Base-by-base conservation (phyloP, 2,329 filamentous ascomycete species). In the Cladosporium halotolerans region DNA sequence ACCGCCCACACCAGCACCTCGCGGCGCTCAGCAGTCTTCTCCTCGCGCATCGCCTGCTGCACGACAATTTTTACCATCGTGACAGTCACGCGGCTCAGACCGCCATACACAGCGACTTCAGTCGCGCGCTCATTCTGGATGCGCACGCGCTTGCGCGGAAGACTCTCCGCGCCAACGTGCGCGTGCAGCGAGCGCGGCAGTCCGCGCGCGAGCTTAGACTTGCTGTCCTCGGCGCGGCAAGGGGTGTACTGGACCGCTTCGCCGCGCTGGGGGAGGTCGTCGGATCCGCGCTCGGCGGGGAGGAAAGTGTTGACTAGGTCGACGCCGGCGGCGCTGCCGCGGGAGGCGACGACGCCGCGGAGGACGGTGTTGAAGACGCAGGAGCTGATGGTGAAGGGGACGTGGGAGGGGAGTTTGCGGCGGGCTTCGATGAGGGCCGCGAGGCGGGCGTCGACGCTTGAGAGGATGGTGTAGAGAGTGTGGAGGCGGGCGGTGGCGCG, bases 361-460 rank as follows among this genome's bases (percentile, higher is more conserved):
- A 86, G 75, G 6, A 82, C 56, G 14, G 63, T 60, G 56, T 81
- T 77, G 70, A 83, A 82, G 9, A 13, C 7, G 9, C n/a, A 16
- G 2, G 32, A 9, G 33, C 16, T 18, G 4, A 43, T 31, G 4
- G 32, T 16, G 40, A 44, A 51, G 3, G 6, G 23, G 11, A 51
- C 14, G 32, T 36, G 23, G 18, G 23, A 44, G 10, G 48, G 48
- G 14, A 49, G 9, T 2, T 19, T 13, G 14, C n/a, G 14, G 11
- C 10, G 33, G 10, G 13, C 13, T 11, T 9, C 19, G 14, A 51
- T 9, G 13, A 23, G n/a, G 18, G 38, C 44, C 19, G 34, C 32
- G 10, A 53, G 40, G 28, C n/a, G 7, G 13, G 36, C 33, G 33
- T 39, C 40, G 31, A 40, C 19, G 16, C 10, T 14, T 2, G 42